Conservation (phyloP, 129 eudicot genomes). For the Tanacetum coccineum region DNA sequence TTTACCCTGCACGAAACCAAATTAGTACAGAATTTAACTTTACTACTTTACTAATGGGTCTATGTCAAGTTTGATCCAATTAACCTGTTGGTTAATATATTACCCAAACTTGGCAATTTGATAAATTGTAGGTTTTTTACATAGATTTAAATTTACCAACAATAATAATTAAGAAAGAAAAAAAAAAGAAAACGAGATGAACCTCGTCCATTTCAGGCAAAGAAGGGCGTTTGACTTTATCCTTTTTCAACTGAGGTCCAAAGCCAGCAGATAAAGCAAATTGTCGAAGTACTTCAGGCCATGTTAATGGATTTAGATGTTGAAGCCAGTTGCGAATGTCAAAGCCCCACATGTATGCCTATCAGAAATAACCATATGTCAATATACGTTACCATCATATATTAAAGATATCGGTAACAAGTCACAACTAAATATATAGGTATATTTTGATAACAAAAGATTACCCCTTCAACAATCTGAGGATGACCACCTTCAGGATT, state of each 20-base stretch:
- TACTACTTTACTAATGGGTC: neutral
- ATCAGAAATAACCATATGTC: conserved; percentile 6
- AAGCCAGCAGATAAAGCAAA: conserved; percentile 81
- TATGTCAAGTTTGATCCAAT: neutral
- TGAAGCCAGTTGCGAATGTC: conserved; percentile 83
- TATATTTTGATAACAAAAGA: neutral
- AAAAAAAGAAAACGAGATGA: neutral
- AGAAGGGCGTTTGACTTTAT: conserved; percentile 37
- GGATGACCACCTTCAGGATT: conserved; percentile 99
- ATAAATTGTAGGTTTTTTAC: too few relatives aligned
- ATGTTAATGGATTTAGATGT: conserved; percentile 70
- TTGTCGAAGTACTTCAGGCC: conserved; percentile 87
- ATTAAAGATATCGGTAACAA: neutral
- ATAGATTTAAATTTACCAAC: neutral
- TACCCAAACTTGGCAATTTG: too few relatives aligned
- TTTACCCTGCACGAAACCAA: conserved; percentile 44
- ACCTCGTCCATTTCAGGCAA: conserved; percentile 70
- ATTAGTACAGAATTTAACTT: conserved; percentile 13
- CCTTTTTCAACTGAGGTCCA: conserved; percentile 76
- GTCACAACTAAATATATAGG: neutral
- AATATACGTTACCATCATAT: neutral
- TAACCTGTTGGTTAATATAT: neutral
- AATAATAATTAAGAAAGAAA: neutral
- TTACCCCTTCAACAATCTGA: conserved; percentile 92
- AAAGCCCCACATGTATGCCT: conserved; percentile 93